Base-by-base conservation (phyloP, 2,329 filamentous ascomycete genomes). In the Diaporthe nobilis region DNA sequence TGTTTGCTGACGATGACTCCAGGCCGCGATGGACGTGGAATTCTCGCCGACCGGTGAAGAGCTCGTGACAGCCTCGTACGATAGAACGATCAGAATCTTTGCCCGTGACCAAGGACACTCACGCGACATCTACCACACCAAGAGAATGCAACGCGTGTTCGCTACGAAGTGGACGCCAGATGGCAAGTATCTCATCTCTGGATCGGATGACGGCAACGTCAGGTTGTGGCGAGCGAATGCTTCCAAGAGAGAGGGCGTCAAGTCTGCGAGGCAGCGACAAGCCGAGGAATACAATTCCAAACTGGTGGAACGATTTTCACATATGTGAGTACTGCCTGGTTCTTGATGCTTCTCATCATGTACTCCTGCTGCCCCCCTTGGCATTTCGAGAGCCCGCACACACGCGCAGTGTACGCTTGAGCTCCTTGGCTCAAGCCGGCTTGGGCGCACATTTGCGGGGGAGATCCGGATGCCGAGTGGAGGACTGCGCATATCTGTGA, bases 91-190 rank as follows among this genome's bases (percentile, higher is more conserved):
- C 71, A 92, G 97, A 70, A 87, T 98, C 68, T 98, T 95, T 94
- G 92, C 92, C 82, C 90, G 94, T 74, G 91, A 93, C 78, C 88
- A 93, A 77, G 96, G 96, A 34, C 95, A 97, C 85, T 96, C 94
- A 20, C 90, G 96, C 80, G 97, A 99, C 82, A 92, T 98, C 67
- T 99, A 98, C 96, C 31, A 98, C 98, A 98, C 97, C 25, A 98
- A 98, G 86, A 92, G 97, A 78, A 98, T 98, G 96, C 96, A 98
- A 87, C 91, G 96, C 79, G 95, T 98, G 74, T 97, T 97, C 86
- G 93, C 93, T 13, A 92, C 92, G 65, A 91, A 91, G 77, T 98
- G 94, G 89, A 97, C 95, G 0, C 94, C 95, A 8, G 97, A 99
- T 83, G 93, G 94, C 79, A 94, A 94, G 80, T 99, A 98, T 83